Evolutionary conservation across 2,329 filamentous ascomycete genomes (phyloP), one percentile per base, ranked within the genome.

Genomic region (Pseudogymnoascus sp.): DNA sequence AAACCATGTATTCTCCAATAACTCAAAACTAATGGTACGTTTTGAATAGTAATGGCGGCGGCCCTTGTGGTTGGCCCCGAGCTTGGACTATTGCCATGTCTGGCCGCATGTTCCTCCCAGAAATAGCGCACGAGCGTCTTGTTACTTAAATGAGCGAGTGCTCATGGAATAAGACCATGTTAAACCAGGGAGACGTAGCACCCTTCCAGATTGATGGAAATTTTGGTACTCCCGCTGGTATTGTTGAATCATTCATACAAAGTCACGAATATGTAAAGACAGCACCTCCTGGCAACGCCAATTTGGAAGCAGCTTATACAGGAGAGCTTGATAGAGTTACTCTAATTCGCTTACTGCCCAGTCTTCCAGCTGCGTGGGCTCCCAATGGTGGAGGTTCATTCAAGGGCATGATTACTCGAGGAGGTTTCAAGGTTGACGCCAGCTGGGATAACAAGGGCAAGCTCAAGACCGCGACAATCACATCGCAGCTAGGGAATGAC

Each of bases 151-250:
- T 42, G 39, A 42, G 39, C 39, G 17, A 42, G 5, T 42, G 39
- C 8, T 42, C 39, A 1, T 42, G 39, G 39, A 42, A 42, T 21
- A 42, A 42, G 17, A 42, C 21, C 7, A 59, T 35, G 36, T 38
- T 35, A 35, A 42, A 42, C 17, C 39, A 42, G 39, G 39, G 39
- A 21, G 39, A 42, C 2, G 39, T 42, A 9, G 39, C 60, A 21
- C 36, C 60, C 13, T 80, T 81, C 65, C 79, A 81, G 66, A 79
- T 80, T 10, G 79, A 81, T 63, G 79, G 79, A 3, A 81, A 81
- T 63, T 78, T 80, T 64, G 79, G 79, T 3, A 75, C 76, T 8
- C 74, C 75, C 2, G 74, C 75, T 5, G 78, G 76, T 5, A 74
- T 81, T 8, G 68, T 76, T 1, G 79, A 80, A 66, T 75, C 75